phyloP scores from a whole-genome alignment of 768 basidiomycete species.

The Russula emetica region DNA sequence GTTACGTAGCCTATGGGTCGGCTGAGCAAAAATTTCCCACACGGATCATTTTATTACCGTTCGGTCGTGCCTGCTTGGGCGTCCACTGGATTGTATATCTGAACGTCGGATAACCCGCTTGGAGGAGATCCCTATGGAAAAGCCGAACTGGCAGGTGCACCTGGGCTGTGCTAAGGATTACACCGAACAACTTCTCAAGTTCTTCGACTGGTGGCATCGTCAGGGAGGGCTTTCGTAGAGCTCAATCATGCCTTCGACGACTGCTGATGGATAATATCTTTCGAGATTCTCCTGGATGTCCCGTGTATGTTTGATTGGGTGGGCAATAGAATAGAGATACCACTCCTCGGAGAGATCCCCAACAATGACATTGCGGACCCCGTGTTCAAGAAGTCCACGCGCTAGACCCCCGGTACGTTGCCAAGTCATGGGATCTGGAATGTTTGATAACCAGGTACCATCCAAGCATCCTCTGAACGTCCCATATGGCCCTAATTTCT shows the following conservation, averaged over 20 bases:
- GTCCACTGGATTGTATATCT: constrained; percentile 70
- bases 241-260: constrained; percentile 45
- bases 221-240: constrained; percentile 42
- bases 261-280: constrained; percentile 53
- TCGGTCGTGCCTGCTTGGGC: constrained; percentile 52
- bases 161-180: constrained; percentile 56
- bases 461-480: constrained; percentile 69
- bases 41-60: constrained; percentile 40
- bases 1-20: constrained; percentile 55
- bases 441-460: constrained; percentile 50
- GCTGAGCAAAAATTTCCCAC: neutral
- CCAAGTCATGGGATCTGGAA: constrained; percentile 61
- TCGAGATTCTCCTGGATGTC: constrained; percentile 57
- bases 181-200: constrained; percentile 47
- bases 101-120: constrained; percentile 56
- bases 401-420: constrained; percentile 62
- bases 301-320: constrained; percentile 45
- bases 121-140: constrained; percentile 54
- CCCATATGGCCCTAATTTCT: constrained; percentile 49
- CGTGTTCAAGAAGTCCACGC: constrained; percentile 47
- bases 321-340: constrained; percentile 71
- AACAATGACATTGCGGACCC: constrained; percentile 57
- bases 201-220: constrained; percentile 43
- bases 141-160: constrained; percentile 66
- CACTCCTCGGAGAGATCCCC: constrained; percentile 73